These are phyloP conservation scores for Nicotiana rustica DNA, from an alignment of 305 asterid species.

Conservation along the genomic window DNA sequence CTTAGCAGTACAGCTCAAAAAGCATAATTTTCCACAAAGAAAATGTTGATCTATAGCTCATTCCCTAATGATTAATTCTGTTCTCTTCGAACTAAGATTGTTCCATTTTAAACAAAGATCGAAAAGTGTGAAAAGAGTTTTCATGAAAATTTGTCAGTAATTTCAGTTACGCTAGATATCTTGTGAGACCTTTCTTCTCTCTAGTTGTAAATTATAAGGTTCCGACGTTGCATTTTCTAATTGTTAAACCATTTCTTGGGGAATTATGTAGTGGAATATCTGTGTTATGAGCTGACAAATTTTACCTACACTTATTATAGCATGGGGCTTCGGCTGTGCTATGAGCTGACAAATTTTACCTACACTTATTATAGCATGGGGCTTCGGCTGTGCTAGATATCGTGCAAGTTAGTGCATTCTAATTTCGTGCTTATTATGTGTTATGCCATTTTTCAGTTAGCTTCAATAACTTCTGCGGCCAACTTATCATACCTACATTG, in stretches of 20 bases:
- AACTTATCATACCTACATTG: neutral
- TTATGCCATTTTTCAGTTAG: neutral
- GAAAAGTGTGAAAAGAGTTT: neutral
- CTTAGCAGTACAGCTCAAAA: neutral
- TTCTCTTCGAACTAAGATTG: neutral
- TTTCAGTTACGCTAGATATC: neutral
- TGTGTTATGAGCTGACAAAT: neutral
- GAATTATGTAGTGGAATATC: neutral
- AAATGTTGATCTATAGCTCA: neutral
- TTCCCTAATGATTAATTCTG: neutral
- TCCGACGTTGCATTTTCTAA: neutral
- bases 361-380: neutral
- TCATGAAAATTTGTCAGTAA: neutral
- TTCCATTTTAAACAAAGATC: neutral
- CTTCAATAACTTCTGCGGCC: neutral
- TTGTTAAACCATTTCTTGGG: neutral
- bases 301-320: neutral
- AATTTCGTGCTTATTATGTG: neutral
- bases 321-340: neutral
- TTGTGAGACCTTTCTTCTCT: neutral
- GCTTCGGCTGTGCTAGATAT: neutral
- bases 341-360: neutral
- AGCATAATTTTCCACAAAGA: neutral
- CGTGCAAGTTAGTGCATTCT: neutral
- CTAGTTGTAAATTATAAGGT: slow-evolving; percentile 2